Evolutionary conservation across 495 filamentous ascomycete species (phyloP).

Genomic region (Xylaria nigripes): DNA sequence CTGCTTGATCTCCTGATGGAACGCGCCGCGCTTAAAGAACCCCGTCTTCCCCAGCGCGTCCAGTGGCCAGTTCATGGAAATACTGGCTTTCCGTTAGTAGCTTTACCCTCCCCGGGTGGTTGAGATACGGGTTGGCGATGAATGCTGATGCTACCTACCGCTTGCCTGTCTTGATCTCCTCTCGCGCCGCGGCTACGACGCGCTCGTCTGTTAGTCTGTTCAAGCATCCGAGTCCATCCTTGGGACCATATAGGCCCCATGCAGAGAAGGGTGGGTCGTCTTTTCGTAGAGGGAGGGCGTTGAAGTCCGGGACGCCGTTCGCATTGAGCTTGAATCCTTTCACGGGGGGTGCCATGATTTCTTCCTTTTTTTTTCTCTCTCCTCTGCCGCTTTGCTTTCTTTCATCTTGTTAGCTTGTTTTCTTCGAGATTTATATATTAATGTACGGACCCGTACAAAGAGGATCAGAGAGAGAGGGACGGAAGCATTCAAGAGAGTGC

Average conservation of each 20-base stretch:
- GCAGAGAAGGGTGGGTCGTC: constrained; percentile 36
- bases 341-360: constrained; percentile 21
- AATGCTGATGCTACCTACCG: constrained; percentile 14
- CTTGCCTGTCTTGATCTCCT: constrained; percentile 44
- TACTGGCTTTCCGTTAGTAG: constrained; percentile 13
- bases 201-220: constrained; percentile 38
- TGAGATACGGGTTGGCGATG: background rate
- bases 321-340: constrained; percentile 31
- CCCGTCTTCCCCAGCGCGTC: constrained; percentile 27
- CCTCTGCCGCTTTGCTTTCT: background rate
- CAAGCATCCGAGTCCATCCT: constrained; percentile 41
- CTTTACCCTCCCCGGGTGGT: background rate
- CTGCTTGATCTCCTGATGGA: constrained; percentile 34
- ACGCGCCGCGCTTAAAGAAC: constrained; percentile 34
- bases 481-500: no score
- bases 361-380: background rate
- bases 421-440: background rate
- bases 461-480: background rate
- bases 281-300: constrained; percentile 35
- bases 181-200: constrained; percentile 36
- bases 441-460: background rate
- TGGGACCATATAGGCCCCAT: constrained; percentile 42
- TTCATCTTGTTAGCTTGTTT: no score
- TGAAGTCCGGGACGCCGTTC: constrained; percentile 36
- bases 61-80: constrained; percentile 42